These are phyloP conservation scores for Neonectria neomacrospora DNA, from an alignment of 2,329 filamentous ascomycete species.

Conservation along the genomic window DNA sequence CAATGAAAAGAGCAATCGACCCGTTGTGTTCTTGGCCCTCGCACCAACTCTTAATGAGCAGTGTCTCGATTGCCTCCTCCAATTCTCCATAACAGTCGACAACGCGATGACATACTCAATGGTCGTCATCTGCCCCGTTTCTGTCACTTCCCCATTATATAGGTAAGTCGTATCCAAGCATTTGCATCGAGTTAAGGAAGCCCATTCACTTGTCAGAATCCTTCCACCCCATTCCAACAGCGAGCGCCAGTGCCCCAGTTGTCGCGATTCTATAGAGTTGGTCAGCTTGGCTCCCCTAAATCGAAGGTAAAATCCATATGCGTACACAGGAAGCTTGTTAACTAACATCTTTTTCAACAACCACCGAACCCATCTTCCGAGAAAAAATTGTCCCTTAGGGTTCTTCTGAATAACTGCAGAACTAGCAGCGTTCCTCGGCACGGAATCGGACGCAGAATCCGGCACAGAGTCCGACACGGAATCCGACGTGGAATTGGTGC, in stretches of 20 bases:
- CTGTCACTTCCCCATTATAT: conserved; percentile 11
- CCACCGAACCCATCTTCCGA: conserved; percentile 1
- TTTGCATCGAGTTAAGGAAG: not conserved
- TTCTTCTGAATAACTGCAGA: not conserved
- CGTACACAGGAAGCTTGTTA: conserved; percentile 37
- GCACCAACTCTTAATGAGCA: not conserved
- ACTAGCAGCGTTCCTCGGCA: not conserved
- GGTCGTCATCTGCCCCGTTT: not conserved
- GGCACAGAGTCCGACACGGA: not conserved
- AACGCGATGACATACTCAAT: not conserved
- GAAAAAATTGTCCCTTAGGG: not conserved
- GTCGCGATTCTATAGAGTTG: conserved; percentile 36
- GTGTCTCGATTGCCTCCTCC: not conserved
- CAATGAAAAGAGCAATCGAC: not conserved
- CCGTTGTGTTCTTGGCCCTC: not conserved
- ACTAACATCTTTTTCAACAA: not conserved
- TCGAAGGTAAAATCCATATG: not conserved
- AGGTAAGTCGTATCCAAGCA: conserved; percentile 22
- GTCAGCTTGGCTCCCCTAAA: conserved; percentile 21
- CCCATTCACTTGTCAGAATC: conserved; percentile 30
- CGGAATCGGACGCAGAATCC: not conserved
- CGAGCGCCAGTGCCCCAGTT: conserved; percentile 40
- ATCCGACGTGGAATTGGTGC: not conserved
- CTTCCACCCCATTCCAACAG: conserved; percentile 44
- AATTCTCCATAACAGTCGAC: not conserved